These are phyloP conservation scores for Secale cereale DNA, from an alignment of 176 grass and related monocot species.

Conservation along the genomic window DNA sequence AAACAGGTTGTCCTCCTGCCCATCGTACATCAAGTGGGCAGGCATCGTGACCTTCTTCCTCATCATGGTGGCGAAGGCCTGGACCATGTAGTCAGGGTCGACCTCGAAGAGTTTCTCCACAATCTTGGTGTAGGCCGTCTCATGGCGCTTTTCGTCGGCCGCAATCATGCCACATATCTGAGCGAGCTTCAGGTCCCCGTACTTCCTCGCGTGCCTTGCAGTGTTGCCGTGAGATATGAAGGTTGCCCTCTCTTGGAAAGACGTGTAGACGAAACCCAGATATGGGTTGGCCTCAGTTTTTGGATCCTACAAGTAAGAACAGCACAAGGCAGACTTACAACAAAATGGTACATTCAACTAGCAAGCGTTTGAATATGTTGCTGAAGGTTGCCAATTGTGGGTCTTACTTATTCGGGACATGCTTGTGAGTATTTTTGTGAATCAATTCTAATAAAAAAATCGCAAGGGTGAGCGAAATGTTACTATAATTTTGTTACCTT, in stretches of 20 bases:
- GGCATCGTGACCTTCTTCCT: background rate
- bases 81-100: background rate
- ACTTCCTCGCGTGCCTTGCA: background rate
- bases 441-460: background rate
- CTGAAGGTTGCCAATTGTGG: background rate
- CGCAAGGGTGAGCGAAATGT: background rate
- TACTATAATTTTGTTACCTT: background rate
- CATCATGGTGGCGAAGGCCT: background rate
- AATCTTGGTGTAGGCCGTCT: constrained; percentile 6
- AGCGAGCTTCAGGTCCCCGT: background rate
- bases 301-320: background rate
- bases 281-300: background rate
- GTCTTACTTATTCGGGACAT: background rate
- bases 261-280: background rate
- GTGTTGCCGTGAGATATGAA: background rate
- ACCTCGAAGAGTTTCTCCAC: background rate
- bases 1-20: background rate
- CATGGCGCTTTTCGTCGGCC: background rate
- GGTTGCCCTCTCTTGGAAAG: background rate
- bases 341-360: background rate
- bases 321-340: background rate
- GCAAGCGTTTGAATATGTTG: background rate
- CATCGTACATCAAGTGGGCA: background rate
- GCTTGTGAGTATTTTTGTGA: background rate
- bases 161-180: background rate